Percentiles rank a stretch among this genome's conserved stretches.
Evolutionary conservation across 768 basidiomycete genomes (phyloP).

Genomic region (Termitomyces sp.): DNA sequence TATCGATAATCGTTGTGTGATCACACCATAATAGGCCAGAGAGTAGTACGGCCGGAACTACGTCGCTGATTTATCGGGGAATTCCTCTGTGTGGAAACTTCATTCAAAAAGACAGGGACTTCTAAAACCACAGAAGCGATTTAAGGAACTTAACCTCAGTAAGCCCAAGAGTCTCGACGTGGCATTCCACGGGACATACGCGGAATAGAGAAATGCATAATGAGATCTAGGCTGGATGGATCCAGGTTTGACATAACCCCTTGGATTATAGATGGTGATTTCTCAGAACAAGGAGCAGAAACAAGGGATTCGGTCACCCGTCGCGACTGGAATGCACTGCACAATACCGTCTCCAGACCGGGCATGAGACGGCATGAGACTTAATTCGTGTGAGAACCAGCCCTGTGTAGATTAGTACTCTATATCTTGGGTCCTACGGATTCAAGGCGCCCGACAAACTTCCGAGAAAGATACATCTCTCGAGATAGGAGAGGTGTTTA

Average conservation of each 20-base stretch:
- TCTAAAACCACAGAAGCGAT: conserved; percentile 22
- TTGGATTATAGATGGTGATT: too few relatives aligned
- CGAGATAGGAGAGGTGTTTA: neutral
- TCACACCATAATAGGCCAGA: too few relatives aligned
- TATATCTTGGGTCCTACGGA: neutral
- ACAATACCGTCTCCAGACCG: too few relatives aligned
- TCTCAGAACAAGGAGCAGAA: too few relatives aligned
- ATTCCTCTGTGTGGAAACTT: conserved; percentile 8
- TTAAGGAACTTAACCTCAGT: conserved; percentile 14
- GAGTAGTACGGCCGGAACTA: neutral
- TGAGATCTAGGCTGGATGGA: neutral
- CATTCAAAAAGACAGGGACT: neutral
- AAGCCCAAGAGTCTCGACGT: neutral
- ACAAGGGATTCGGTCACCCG: too few relatives aligned
- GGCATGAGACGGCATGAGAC: too few relatives aligned
- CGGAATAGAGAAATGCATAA: neutral
- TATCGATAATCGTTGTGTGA: too few relatives aligned
- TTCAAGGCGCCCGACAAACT: neutral
- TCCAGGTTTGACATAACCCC: neutral
- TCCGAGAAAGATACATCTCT: neutral
- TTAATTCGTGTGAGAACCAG: too few relatives aligned
- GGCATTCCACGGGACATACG: neutral
- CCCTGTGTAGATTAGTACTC: too few relatives aligned
- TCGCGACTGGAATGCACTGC: too few relatives aligned
- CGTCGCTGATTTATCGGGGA: conserved; percentile 17